A percentile compares a stretch with the other conserved stretches of the same genome.
Conservation (phyloP, 83 land plant species). For the Larix sibirica region DNA sequence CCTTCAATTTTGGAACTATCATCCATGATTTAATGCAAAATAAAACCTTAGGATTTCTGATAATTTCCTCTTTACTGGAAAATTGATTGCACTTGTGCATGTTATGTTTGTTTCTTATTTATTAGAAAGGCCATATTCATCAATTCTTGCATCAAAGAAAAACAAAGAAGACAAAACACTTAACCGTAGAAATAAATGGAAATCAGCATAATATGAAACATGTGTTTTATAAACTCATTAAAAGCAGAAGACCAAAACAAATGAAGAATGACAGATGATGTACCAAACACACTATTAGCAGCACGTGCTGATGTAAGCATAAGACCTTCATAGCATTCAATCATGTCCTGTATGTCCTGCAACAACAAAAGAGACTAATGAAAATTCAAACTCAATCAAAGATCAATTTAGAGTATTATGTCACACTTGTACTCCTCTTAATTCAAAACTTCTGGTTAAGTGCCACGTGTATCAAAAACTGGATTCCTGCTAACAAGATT, state of each 20-base stretch:
- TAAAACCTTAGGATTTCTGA: not conserved
- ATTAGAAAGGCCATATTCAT: not conserved
- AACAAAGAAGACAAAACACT: not conserved
- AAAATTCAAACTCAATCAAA: not conserved
- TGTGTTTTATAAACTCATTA: not conserved
- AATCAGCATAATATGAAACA: not conserved
- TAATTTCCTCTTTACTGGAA: not conserved
- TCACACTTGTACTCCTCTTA: too few relatives aligned
- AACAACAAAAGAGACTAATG: slow-evolving; percentile 3
- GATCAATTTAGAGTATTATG: not conserved
- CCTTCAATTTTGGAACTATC: not conserved
- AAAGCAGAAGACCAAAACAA: not conserved
- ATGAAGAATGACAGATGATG: not conserved
- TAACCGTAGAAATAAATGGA: not conserved
- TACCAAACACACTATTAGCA: slow-evolving; percentile 74
- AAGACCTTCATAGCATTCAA: slow-evolving; percentile 67
- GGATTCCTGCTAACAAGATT: too few relatives aligned
- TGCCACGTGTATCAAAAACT: too few relatives aligned
- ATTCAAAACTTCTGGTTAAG: too few relatives aligned
- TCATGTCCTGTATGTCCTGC: slow-evolving; percentile 69
- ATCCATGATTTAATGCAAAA: not conserved
- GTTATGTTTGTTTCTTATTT: not conserved
- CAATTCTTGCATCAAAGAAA: not conserved
- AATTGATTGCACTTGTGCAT: slow-evolving; percentile 7
- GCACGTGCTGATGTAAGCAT: slow-evolving; percentile 68